Base-by-base conservation (phyloP, 768 basidiomycete species). In the Sarcomyxa edulis region DNA sequence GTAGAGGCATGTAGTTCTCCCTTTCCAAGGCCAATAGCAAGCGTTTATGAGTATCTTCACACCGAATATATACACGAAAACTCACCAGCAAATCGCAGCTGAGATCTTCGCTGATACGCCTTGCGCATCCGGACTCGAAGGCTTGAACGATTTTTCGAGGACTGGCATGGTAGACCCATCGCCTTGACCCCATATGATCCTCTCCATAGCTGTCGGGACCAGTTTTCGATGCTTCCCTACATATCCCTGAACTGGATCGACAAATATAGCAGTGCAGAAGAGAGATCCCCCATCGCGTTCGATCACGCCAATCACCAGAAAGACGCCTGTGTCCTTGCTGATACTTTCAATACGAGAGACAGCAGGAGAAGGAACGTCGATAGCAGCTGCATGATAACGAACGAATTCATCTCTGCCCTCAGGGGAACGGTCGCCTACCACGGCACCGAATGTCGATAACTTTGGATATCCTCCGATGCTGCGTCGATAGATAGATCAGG, bases 1-100 rank as follows among this genome's bases (percentile, higher is more conserved):
- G 51, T 39, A 81, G 50, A 14, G 81, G 81, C 78, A 81, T 80
- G 44, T 79, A 80, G 49, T 82, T 81, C 44, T 83, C 81, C 81
- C 80, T 81, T 37, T 27, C 35, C 36, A 35, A 3, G 38, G 40
- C n/a, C n/a, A 14, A 15, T 27, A 16, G 29, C 20, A 9, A 37
- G 29, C 22, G 25, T 39, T 42, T 29, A 31, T 22, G 32, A n/a
- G 12, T 4, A 22, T 9, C 5, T 15, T 22, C 21, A 6, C 20
- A 22, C 7, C 15, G 5, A 28, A 14, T 26, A 7, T 7, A 36
- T 14, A 26, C 8, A 40, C 32, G 14, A 10, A 14, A 9, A 45
- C 71, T 56, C 39, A 74, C 78, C 78, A 78, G 48, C 78, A 79
- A 28, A 79, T 76, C 1, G 74, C 62, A 2, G 74, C 75, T 6